Evolutionary conservation across 257 asterid genomes (phyloP).

Genomic region (Ligustrum vulgare): DNA sequence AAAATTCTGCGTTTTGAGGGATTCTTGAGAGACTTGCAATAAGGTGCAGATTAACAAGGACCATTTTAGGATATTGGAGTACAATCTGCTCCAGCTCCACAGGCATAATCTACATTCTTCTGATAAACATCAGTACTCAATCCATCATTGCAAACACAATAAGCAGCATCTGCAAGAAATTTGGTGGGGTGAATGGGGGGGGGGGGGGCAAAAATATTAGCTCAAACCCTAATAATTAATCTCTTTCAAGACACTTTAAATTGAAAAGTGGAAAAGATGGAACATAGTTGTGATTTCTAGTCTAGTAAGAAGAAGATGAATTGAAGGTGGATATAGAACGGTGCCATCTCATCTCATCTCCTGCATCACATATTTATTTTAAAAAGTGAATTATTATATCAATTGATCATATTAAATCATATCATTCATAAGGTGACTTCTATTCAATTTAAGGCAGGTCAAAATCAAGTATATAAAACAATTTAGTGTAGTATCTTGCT

Average conservation of each 20-base stretch:
- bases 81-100: conserved; percentile 89
- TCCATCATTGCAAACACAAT: conserved; percentile 68
- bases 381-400: too few species aligned
- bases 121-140: conserved; percentile 42
- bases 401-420: too few species aligned
- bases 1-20: background rate
- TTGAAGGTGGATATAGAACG: conserved; percentile 23
- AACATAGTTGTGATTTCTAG: conserved; percentile 36
- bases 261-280: background rate
- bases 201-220: background rate
- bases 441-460: too few species aligned
- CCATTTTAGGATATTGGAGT: conserved; percentile 55
- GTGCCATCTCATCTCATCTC: too few species aligned
- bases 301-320: conserved; percentile 12
- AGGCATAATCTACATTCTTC: conserved; percentile 81
- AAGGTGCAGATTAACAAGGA: conserved; percentile 55
- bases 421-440: too few species aligned
- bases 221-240: background rate
- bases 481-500: too few species aligned
- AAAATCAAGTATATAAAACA: too few species aligned
- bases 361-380: too few species aligned
- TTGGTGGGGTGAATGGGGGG: too few species aligned
- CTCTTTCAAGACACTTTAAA: background rate
- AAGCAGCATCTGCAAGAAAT: conserved; percentile 49
- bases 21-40: conserved; percentile 44